Evolutionary conservation across 805 yeast genomes (phyloP).

Genomic region (Metschnikowia lunata): DNA sequence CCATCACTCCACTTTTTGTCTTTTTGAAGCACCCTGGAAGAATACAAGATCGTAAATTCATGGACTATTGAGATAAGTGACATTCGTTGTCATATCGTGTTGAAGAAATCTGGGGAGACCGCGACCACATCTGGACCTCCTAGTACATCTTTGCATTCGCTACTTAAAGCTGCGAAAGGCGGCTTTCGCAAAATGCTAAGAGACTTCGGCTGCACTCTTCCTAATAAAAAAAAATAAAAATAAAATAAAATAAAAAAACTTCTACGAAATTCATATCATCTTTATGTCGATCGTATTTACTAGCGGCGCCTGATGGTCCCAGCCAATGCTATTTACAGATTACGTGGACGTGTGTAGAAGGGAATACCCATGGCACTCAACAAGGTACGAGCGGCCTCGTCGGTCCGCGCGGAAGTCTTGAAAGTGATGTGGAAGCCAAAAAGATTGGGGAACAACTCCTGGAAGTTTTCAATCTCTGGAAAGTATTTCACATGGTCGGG

Average conservation of each 20-base stretch:
- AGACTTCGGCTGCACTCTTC: too few species aligned
- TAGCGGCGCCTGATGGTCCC: not conserved
- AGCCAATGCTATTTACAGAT: constrained; percentile 7
- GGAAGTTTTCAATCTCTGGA: constrained; percentile 91
- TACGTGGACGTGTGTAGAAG: constrained; percentile 37
- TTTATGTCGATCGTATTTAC: too few species aligned
- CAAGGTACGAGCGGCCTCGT: constrained; percentile 81
- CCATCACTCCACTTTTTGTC: constrained; percentile 54
- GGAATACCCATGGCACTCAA: constrained; percentile 81
- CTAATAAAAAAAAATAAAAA: too few species aligned
- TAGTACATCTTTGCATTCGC: too few species aligned
- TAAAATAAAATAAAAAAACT: too few species aligned
- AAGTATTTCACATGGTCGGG: constrained; percentile 74
- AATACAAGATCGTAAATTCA: constrained; percentile 45
- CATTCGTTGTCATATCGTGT: constrained; percentile 5
- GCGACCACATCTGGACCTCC: not conserved
- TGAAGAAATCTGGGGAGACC: constrained; percentile 2
- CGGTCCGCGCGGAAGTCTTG: constrained; percentile 86
- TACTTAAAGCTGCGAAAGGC: too few species aligned
- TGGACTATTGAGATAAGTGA: constrained; percentile 35
- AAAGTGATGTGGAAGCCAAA: constrained; percentile 83
- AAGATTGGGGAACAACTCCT: constrained; percentile 82
- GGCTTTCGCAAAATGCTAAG: too few species aligned
- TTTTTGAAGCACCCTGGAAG: constrained; percentile 42
- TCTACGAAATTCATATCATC: too few species aligned